Evolutionary conservation across 2,329 filamentous ascomycete species (phyloP), one percentile per base, ranked within the genome.

Genomic region (Albifimbria verrucaria): DNA sequence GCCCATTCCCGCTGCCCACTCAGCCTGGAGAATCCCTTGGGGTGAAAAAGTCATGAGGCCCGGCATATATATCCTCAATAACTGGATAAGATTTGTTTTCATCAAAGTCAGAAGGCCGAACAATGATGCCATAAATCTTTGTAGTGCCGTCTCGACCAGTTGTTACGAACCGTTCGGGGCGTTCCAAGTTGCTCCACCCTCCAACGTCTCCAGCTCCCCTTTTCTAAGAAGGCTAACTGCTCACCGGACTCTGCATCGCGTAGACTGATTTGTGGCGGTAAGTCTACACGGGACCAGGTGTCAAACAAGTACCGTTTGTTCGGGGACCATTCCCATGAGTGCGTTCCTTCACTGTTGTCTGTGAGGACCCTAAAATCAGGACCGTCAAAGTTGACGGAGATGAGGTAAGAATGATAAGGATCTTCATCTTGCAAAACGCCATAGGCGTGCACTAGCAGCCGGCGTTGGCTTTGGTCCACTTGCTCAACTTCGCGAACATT

Each of bases 11-110:
- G 45, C 24, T 24, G 22, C 7, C 22, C 59, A 59, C 24, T 59
- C 45, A 18, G 58, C 58, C 18, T 60, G 52, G 39, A 45, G 42
- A 68, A 67, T 1, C 36, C 32, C 67, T 69, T 2, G 61, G 58
- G 0, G 59, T 62, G 41, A 58, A 60, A 49, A 62, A 63, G 22
- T 53, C 48, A 4, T 63, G 60, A n/a, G 61, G 66, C 1, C 66
- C 66, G 0, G 66, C 64, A 22, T 68, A 68, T 7, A 67, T 61
- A 25, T 60, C 52, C 21, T 68, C 65, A 9, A 69, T 23, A 3
- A 68, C 43, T 1, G 65, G 62, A 25, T 69, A 69, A 11, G 52
- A 57, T 51, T 59, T 60, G 24, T 44, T 42, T 7, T 49, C 50
- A 46, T 67, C 60, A 46, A 66, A 65, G 20, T 60, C 47, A 9